Percentiles rank a stretch among this genome's conserved stretches.
Evolutionary conservation across 208 protist genomes (phyloP).

Genomic region (Wallacemonas rigidus): DNA sequence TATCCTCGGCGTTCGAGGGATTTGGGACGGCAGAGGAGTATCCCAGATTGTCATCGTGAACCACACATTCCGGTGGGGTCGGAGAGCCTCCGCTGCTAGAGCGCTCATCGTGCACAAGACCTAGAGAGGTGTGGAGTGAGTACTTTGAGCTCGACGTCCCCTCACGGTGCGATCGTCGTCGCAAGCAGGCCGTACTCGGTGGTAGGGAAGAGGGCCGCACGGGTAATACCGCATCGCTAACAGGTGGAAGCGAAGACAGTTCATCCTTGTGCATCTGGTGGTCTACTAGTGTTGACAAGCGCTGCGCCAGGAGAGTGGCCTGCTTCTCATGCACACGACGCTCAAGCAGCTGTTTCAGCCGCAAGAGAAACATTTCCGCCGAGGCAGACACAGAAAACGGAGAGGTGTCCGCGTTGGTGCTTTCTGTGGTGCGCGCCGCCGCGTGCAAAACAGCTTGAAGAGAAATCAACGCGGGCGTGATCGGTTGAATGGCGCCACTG

Average conservation of each 20-base stretch:
- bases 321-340: slow-evolving; percentile 20
- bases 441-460: slow-evolving; percentile 12
- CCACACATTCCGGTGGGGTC: no score
- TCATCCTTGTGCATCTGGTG: background rate
- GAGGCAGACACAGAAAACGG: slow-evolving; percentile 1
- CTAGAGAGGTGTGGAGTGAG: background rate
- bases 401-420: background rate
- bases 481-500: background rate
- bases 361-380: slow-evolving; percentile 25
- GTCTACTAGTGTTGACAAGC: background rate
- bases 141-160: background rate
- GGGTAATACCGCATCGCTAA: background rate
- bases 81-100: no score
- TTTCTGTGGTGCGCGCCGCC: background rate
- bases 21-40: no score
- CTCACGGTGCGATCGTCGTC: background rate
- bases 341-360: slow-evolving; percentile 36
- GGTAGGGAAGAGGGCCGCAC: background rate
- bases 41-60: no score
- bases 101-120: background rate
- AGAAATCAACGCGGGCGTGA: background rate
- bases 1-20: background rate
- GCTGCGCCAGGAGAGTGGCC: slow-evolving; percentile 8
- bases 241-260: background rate
- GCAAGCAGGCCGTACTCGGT: background rate